phyloP scores from a whole-genome alignment of 2,329 filamentous ascomycete species.

The Mollisiaceae sp. region DNA sequence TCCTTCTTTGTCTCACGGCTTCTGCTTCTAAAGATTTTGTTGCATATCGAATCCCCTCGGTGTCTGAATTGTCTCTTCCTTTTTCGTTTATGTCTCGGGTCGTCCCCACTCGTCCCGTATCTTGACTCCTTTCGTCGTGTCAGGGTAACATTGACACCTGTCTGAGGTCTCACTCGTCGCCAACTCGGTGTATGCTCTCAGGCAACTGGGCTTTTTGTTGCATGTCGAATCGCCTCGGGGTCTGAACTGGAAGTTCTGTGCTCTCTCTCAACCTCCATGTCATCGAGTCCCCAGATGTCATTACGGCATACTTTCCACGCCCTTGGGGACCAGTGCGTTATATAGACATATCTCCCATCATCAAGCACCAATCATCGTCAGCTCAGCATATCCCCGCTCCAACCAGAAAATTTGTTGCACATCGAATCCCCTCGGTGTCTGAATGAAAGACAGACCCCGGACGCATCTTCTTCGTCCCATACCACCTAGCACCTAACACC shows the following conservation, averaged over 20 bases:
- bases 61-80: neutral
- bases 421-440: constrained; percentile 5
- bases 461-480: neutral
- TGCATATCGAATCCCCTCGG: constrained; percentile 4
- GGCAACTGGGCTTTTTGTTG: neutral
- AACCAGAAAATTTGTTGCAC: neutral
- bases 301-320: too few species aligned
- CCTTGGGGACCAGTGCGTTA: too few species aligned
- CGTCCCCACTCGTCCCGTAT: neutral
- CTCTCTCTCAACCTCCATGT: neutral
- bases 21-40: neutral
- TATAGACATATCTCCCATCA: neutral
- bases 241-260: neutral
- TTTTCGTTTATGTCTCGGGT: neutral
- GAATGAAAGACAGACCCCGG: neutral
- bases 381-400: too few species aligned
- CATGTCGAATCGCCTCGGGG: neutral
- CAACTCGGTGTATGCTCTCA: neutral
- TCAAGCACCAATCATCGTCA: too few species aligned
- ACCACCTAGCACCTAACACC: neutral
- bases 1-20: neutral
- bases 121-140: neutral
- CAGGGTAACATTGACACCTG: too few species aligned
- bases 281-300: neutral
- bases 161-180: too few species aligned